Evolutionary conservation across 2,329 filamentous ascomycete genomes (phyloP), one percentile per base, ranked within the genome.

Genomic region (Penicillium hordei): DNA sequence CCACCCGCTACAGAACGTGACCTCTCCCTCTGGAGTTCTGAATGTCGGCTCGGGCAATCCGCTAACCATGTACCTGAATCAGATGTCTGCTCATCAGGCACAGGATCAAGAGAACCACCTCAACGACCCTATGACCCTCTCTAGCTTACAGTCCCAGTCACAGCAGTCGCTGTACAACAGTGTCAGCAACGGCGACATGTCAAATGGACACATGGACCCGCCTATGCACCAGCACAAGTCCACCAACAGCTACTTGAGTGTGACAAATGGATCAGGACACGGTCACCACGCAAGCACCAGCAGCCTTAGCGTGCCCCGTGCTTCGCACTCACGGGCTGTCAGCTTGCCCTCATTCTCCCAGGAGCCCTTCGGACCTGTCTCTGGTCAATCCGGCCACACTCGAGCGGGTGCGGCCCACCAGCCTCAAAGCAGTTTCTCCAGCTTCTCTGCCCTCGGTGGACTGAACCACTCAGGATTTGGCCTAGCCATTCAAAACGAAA

Each of bases 21-120:
- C 73, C 5, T 88, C 86, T 25, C 85, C 89, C 1, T 88, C 89
- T 2, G 84, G 86, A 21, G 85, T 96, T 58, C 86, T 96, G 74
- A 94, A 93, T 74, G 86, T 86, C 51, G 89, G 86, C 53, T 81
- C 82, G 69, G 93, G 86, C 80, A 97, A 97, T 75, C 93, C 93
- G 0, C 76, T 97, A 73, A 96, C 93, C 25, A 87, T 97, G 86
- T 97, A 97, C 73, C 83, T 97, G 58, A 93, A 88, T 75, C 91
- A 95, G 70, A 85, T 93, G 67, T 79, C 74, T 55, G 78, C 73
- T 57, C 79, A 76, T 66, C 77, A 74, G 64, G 83, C 85, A 17
- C 88, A 90, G 63, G 89, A 93, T 64, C 89, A 91, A 60, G 85
- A 81, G 50, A 76, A 76, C 50, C 75, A 74, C 4, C 64, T 81